Evolutionary conservation across 2,329 filamentous ascomycete genomes (phyloP).

Genomic region (Neonectria coccinea): DNA sequence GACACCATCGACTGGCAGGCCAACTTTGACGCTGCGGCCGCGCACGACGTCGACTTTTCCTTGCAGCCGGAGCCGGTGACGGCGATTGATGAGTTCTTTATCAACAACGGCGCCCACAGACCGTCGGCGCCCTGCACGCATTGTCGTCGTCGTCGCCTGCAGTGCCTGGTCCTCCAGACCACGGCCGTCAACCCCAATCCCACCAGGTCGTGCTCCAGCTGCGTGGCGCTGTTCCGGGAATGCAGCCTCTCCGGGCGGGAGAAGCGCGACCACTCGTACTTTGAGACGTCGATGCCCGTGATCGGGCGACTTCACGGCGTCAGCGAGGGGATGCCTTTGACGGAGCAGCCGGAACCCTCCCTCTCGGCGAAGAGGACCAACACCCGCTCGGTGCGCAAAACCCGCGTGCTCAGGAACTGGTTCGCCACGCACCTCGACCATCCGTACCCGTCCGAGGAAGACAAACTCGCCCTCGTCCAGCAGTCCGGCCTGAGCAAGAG

Average conservation of each 20-base stretch:
- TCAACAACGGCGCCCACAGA: constrained; percentile 55
- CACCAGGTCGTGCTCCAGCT: constrained; percentile 60
- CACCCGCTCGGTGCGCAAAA: constrained; percentile 58
- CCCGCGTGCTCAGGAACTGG: constrained; percentile 59
- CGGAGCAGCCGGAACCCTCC: constrained; percentile 15
- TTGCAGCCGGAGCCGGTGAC: constrained; percentile 39
- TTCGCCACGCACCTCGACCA: constrained; percentile 58
- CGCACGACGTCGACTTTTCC: constrained; percentile 31
- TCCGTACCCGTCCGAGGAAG: constrained; percentile 61
- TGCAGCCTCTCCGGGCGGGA: constrained; percentile 60
- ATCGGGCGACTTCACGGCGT: constrained; percentile 63
- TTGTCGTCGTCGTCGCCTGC: constrained; percentile 58
- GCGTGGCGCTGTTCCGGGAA: constrained; percentile 62
- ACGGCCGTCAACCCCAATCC: constrained; percentile 62
- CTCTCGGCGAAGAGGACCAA: constrained; percentile 49
- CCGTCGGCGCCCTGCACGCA: constrained; percentile 58
- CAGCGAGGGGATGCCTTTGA: constrained; percentile 49
- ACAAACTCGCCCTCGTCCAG: constrained; percentile 54
- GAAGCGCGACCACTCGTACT: constrained; percentile 58
- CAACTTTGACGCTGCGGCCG: constrained; percentile 32
- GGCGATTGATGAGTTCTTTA: constrained; percentile 53
- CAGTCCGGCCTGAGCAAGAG: constrained; percentile 59
- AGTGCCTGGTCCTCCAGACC: constrained; percentile 62
- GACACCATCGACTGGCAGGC: constrained; percentile 38
- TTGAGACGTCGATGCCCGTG: constrained; percentile 60